Base-by-base conservation (phyloP, 257 asterid species). In the Nicotiana tomentosiformis region DNA sequence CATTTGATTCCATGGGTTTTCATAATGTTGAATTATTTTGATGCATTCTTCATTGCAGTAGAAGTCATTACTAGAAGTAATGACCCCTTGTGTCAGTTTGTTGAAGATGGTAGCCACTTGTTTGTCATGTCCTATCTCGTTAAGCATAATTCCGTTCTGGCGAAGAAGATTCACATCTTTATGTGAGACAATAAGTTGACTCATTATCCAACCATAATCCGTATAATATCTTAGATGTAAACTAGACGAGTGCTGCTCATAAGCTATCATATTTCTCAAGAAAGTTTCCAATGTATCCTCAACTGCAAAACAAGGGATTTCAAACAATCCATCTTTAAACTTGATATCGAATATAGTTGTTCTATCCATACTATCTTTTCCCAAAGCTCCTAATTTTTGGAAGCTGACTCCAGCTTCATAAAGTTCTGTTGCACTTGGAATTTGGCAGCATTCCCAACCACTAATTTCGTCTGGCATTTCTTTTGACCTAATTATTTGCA, bases 191-290 rank as follows among this genome's bases (percentile, higher is more conserved):
- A 84, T 60, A n/a, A 80, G 72, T 29, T 32, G 56, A 46, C 49
- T 78, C 84, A 84, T 80, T 66, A 81, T 30, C 56, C 2, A 10
- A 17, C 78, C 84, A 51, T 84, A 80, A 53, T 84, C 82, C 3
- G 84, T 43, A 77, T 80, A 70, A 23, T 81, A 80, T 49, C 30
- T 60, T 1, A 55, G 81, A 39, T 39, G 14, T 26, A 32, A 3
- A 1, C 60, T 68, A 11, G 61, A 61, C 1, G 78, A 58, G 58
- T 69, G 77, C 39, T 84, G 87, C 67, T 81, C 87, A 70, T 84
- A 84, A 23, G 84, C 84, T 18, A 84, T 84, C n/a, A 84, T 20
- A 51, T 84, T 84, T 56, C 84, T 58, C 23, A 84, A 61, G 62
- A 80, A 72, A 5, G 78, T 43, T 49, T 84, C 82, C 11, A 49